A percentile compares a stretch with the other conserved stretches of the same genome.
phyloP scores from a whole-genome alignment of 192 early-diverging fungal species.

The Spizellomyces punctatus region DNA sequence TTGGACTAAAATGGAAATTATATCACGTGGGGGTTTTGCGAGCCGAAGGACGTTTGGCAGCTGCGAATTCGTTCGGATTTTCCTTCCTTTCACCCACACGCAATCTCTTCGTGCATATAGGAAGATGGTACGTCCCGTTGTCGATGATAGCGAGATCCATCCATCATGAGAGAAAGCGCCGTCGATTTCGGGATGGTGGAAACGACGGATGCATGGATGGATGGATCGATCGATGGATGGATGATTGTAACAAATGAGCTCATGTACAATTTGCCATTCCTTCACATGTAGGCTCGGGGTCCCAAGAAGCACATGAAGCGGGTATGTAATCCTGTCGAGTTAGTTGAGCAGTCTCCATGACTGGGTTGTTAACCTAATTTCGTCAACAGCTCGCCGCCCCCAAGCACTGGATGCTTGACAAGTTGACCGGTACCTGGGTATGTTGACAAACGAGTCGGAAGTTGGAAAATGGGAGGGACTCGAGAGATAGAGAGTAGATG shows the following conservation, averaged over 20 bases:
- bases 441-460: constrained; percentile 7
- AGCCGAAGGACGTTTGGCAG: too few relatives aligned
- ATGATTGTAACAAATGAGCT: not conserved
- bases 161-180: not conserved
- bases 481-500: not conserved
- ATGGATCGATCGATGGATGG: constrained; percentile 16
- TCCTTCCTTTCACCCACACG: constrained; percentile 3
- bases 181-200: not conserved
- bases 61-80: too few relatives aligned
- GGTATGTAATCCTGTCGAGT: constrained; percentile 32
- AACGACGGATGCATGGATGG: constrained; percentile 23
- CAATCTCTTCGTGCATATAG: not conserved
- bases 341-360: not conserved
- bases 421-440: constrained; percentile 95
- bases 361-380: not conserved
- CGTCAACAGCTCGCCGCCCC: constrained; percentile 78
- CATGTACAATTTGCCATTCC: not conserved
- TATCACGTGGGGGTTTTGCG: too few relatives aligned
- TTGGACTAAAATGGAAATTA: too few relatives aligned
- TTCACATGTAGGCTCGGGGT: constrained; percentile 74
- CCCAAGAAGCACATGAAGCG: constrained; percentile 99
- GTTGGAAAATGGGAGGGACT: not conserved
- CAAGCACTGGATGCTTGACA: constrained; percentile 99
- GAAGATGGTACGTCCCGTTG: not conserved
- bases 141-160: not conserved